Evolutionary conservation across 83 land plant species (phyloP), one percentile per base, ranked within the genome.

Genomic region (Thuja plicata): DNA sequence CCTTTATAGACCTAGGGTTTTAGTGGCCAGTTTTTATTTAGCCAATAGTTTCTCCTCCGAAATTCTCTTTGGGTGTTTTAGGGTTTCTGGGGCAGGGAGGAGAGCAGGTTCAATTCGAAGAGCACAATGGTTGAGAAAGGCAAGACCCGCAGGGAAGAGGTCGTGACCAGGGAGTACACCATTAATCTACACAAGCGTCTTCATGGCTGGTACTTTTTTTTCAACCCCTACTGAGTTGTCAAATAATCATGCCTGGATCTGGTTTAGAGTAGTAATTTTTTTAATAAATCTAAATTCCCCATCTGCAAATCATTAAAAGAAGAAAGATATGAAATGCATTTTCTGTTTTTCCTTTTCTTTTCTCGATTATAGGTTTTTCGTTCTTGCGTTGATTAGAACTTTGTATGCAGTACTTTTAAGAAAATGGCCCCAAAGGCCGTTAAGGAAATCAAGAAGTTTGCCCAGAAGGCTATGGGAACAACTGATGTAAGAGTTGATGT

Each of bases 401-500:
- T 84, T 43, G 30, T 70, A 30, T 46, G 37, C 92, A 92, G 93
- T 88, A 92, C 93, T 19, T 92, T 92, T 73, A 92, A 92, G 90
- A 92, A 90, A 91, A 92, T 90, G 90, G 93, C 93, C 70, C 93
- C 93, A 54, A 90, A 87, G 37, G 93, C 93, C 27, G 87, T 92
- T 5, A 92, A 92, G 88, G 93, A 92, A 73, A 92, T 92, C 80
- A 87, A 89, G 82, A 92, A 92, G 73, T 92, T 92, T 90, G 92
- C 93, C 24, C 89, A 92, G 76, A 92, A 92, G 88, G 93, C 90
- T 34, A 90, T 92, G 93, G 93, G 93, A 8, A 92, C 93, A 27
- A 89, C 87, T 0, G 93, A 92, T 89, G 93, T 92, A 35, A 88
- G 93, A 55, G 90, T 92, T 9, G 93, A 92, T 85, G 93, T 92